Percentiles rank a stretch among this genome's conserved stretches.
These are phyloP conservation scores for Brassica carinata DNA, from an alignment of 345 rosid genomes.

Conservation along the genomic window DNA sequence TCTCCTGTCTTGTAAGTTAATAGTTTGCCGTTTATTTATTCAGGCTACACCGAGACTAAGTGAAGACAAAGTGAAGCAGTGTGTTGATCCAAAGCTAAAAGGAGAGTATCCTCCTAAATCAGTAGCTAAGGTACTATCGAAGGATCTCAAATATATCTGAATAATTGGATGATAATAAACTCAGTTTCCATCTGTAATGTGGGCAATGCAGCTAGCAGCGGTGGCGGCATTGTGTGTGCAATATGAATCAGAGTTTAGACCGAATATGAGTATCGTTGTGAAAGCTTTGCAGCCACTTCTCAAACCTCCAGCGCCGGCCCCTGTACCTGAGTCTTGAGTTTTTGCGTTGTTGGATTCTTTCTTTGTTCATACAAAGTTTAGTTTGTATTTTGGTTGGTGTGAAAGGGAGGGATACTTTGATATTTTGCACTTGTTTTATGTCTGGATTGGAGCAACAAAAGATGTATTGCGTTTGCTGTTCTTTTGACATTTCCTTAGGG, in stretches of 20 bases:
- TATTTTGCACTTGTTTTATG: background rate
- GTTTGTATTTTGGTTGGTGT: background rate
- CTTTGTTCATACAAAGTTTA: background rate
- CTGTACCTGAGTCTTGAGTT: background rate
- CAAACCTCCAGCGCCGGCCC: background rate
- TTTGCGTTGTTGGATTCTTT: background rate
- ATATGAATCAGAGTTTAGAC: slow-evolving; percentile 1
- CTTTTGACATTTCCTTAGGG: background rate
- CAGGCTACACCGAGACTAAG: background rate
- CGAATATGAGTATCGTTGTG: slow-evolving; percentile 2
- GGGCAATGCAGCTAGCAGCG: background rate
- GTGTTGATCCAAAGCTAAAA: background rate
- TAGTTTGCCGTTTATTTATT: background rate
- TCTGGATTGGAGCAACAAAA: background rate
- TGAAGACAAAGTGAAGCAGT: background rate
- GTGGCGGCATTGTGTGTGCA: background rate
- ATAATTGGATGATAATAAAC: background rate
- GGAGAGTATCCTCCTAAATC: background rate
- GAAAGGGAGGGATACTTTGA: background rate
- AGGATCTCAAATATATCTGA: background rate
- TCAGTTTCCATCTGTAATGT: background rate
- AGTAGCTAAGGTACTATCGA: background rate
- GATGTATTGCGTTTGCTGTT: background rate
- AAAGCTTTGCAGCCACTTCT: slow-evolving; percentile 2
- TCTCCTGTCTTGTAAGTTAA: background rate